These are phyloP conservation scores for Lactarius hatsudake DNA, from an alignment of 768 basidiomycete genomes.

Conservation along the genomic window DNA sequence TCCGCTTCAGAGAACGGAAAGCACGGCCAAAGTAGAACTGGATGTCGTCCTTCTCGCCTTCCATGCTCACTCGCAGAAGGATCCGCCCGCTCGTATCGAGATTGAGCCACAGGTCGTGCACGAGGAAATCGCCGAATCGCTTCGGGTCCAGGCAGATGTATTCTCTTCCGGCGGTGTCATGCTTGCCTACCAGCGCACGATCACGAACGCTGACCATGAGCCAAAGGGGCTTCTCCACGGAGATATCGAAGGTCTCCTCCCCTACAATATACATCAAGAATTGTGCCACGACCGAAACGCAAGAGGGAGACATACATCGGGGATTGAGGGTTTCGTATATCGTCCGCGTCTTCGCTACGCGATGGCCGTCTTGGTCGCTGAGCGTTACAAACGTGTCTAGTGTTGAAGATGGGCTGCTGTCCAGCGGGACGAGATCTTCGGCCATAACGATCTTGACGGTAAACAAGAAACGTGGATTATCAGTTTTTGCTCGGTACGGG, in stretches of 20 bases:
- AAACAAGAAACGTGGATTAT: conserved; percentile 75
- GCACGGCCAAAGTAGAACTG: conserved; percentile 96
- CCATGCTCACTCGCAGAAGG: conserved; percentile 91
- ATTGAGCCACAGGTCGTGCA: conserved; percentile 91
- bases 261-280: conserved; percentile 46
- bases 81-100: conserved; percentile 84
- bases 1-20: conserved; percentile 89
- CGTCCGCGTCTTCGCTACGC: conserved; percentile 91
- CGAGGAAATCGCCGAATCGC: conserved; percentile 82
- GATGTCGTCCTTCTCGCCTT: conserved; percentile 97
- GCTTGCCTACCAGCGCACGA: conserved; percentile 86
- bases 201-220: conserved; percentile 94
- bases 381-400: conserved; percentile 93
- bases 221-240: conserved; percentile 93
- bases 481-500: conserved; percentile 70
- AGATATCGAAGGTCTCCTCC: conserved; percentile 97
- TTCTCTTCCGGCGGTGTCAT: conserved; percentile 86
- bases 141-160: conserved; percentile 91
- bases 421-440: conserved; percentile 78
- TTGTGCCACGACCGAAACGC: background rate
- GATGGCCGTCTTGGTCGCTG: conserved; percentile 86
- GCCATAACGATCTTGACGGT: conserved; percentile 92
- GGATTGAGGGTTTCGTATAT: conserved; percentile 89
- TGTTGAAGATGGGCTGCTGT: conserved; percentile 72
- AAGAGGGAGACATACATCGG: conserved; percentile 60